Base-by-base conservation (phyloP, 495 filamentous ascomycete species). In the Xylaria scruposa region DNA sequence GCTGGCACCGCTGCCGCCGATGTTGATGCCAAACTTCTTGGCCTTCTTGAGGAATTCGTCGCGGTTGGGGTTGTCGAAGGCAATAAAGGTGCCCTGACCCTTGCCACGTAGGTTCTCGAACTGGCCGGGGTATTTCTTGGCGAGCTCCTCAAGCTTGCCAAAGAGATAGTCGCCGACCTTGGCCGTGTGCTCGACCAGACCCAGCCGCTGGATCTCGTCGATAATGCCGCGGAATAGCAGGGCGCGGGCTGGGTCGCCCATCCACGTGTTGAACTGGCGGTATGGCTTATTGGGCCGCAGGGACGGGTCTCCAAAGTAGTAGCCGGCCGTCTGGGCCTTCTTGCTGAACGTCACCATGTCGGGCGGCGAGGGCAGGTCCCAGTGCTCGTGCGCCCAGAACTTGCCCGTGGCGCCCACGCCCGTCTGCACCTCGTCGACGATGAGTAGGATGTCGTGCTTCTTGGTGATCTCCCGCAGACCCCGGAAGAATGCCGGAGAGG, bases 361-460 rank as follows among this genome's bases (percentile, higher is more conserved):
- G 7, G 96, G 97, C 26, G 97, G 94, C 40, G 90, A 83, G 42
- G 85, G 76, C 62, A 98, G 86, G 81, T 92, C 85, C 96, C 96
- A 99, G 88, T 98, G 96, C 72, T 98, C 97, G 85, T 99, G 96
- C 2, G 97, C 96, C 96, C 96, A 99, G 90, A 98, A 98, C 80
- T 93, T 94, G 70, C 96, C 96, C 1, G 96, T 99, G 0, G 93
- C 92, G 74, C 96, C 96, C 46, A 99, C 92, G 81, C 96, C 96
- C 19, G 96, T 99, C 85, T 99, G 96, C 38, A 99, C 97, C 81
- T 99, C 96, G 82, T 99, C 96, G 70, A 99, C 95, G 79, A 99
- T 99, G 78, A 99, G 88, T 61, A 99, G 89, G 29, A 98, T 88
- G 74, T 91, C 88, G 84, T 94, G 91, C 79, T 91, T 93, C 83